phyloP scores from a whole-genome alignment of 1,284 basidiomycete species.

The Naganishia cerealis region DNA sequence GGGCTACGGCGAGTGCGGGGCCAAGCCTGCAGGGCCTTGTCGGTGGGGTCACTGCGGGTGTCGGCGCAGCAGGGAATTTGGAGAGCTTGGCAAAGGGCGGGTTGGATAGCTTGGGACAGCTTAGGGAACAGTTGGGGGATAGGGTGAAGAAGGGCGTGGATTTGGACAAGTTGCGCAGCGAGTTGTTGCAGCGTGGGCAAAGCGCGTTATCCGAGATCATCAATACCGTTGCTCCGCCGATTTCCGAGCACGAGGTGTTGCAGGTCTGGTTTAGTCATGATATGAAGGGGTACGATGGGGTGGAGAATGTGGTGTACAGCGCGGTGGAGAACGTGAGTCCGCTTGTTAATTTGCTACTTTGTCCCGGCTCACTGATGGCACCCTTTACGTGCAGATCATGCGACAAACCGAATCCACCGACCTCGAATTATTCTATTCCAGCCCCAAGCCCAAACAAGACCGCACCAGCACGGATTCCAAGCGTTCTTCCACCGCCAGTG shows the following conservation, averaged over 20 bases:
- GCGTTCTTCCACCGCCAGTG: slow-evolving; percentile 29
- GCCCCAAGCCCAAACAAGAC: background rate
- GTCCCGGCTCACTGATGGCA: background rate
- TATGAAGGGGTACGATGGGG: slow-evolving; percentile 92
- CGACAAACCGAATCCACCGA: slow-evolving; percentile 34
- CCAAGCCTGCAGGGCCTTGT: slow-evolving; percentile 44
- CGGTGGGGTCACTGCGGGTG: slow-evolving; percentile 62
- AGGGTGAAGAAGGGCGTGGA: slow-evolving; percentile 70
- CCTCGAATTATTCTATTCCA: slow-evolving; percentile 18
- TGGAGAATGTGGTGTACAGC: slow-evolving; percentile 92
- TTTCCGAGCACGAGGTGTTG: slow-evolving; percentile 95
- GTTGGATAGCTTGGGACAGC: slow-evolving; percentile 39
- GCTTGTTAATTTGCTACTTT: background rate
- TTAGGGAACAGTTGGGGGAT: slow-evolving; percentile 52
- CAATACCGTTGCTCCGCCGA: slow-evolving; percentile 95
- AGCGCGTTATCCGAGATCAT: slow-evolving; percentile 81
- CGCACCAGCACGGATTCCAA: slow-evolving; percentile 2
- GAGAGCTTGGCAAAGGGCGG: slow-evolving; percentile 17
- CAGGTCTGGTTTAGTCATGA: slow-evolving; percentile 93
- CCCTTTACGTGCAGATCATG: slow-evolving; percentile 31
- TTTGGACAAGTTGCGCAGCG: slow-evolving; percentile 72
- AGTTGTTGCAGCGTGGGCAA: slow-evolving; percentile 44
- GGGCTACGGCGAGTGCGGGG: slow-evolving; percentile 65
- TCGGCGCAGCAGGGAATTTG: slow-evolving; percentile 36
- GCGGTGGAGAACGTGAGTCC: slow-evolving; percentile 69